Percentiles rank a stretch among this genome's conserved stretches.
phyloP scores from a whole-genome alignment of 163 green algal species.

The Trebouxiophyceae sp. region DNA sequence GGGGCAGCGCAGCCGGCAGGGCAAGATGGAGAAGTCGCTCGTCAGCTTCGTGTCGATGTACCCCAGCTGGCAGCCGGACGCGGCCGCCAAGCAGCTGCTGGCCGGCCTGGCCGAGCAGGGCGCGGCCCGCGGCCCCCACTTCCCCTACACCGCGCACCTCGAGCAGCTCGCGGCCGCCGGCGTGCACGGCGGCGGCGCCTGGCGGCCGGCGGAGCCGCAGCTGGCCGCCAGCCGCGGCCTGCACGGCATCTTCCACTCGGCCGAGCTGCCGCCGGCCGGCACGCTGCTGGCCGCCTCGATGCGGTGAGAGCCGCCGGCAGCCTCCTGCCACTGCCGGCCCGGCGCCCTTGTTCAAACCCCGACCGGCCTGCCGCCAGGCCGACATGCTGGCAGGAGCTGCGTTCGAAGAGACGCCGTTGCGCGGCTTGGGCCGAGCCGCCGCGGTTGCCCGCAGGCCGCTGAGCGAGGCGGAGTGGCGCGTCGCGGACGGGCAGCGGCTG shows the following conservation, averaged over 20 bases:
- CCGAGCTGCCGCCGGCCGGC: no score
- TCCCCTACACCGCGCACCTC: constrained; percentile 4
- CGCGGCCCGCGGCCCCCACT: not conserved
- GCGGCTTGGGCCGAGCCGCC: no score
- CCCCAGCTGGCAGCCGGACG: constrained; percentile 60
- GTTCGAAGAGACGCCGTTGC: no score
- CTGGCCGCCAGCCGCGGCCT: no score
- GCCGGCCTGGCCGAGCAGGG: not conserved
- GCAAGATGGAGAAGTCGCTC: constrained; percentile 95
- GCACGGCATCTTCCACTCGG: not conserved
- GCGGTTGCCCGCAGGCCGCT: not conserved
- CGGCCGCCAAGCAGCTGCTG: constrained; percentile 40
- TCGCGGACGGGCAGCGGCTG: constrained; percentile 5
- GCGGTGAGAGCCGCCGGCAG: not conserved
- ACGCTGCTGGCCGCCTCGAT: not conserved
- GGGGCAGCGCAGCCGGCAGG: constrained; percentile 55
- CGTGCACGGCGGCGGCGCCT: no score
- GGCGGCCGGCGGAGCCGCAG: no score
- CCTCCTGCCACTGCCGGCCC: not conserved
- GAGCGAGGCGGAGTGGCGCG: constrained; percentile 3
- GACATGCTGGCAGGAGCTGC: not conserved
- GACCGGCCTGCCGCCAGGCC: not conserved
- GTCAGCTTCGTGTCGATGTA: constrained; percentile 84
- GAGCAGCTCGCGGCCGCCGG: not conserved
- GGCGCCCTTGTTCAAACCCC: not conserved